Evolutionary conservation across 1,284 basidiomycete species (phyloP).

Genomic region (Naganishia albida): DNA sequence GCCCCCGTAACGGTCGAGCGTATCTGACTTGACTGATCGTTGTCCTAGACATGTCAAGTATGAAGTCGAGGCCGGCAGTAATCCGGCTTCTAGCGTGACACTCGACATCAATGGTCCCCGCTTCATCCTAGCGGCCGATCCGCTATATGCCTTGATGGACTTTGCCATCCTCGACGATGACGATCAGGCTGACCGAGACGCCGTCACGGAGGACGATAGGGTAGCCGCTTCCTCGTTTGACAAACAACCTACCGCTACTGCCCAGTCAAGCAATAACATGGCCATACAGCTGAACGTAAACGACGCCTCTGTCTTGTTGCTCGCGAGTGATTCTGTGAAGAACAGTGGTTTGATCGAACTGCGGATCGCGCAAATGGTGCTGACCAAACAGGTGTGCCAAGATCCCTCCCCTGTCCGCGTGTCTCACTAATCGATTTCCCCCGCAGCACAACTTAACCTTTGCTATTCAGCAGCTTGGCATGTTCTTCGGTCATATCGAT

Average conservation of each 20-base stretch:
- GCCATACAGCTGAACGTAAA: slow-evolving; percentile 59
- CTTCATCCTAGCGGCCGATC: slow-evolving; percentile 91
- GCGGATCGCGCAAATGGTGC: slow-evolving; percentile 77
- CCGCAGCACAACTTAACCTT: slow-evolving; percentile 76
- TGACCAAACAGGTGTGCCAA: slow-evolving; percentile 79
- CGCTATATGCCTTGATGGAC: slow-evolving; percentile 80
- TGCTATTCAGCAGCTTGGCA: slow-evolving; percentile 79
- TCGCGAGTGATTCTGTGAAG: slow-evolving; percentile 78
- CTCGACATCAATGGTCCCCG: slow-evolving; percentile 92
- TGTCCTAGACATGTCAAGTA: slow-evolving; percentile 21
- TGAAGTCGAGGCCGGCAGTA: slow-evolving; percentile 54
- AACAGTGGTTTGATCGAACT: slow-evolving; percentile 87
- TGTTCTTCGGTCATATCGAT: slow-evolving; percentile 93
- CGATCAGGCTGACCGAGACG: slow-evolving; percentile 36
- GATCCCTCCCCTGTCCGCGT: neutral
- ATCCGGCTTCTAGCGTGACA: slow-evolving; percentile 62
- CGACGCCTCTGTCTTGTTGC: slow-evolving; percentile 83
- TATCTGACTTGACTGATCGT: neutral
- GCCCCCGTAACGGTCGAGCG: neutral
- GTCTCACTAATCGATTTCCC: slow-evolving; percentile 19
- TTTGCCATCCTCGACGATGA: slow-evolving; percentile 64
- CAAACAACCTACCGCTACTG: slow-evolving; percentile 10
- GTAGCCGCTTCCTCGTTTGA: slow-evolving; percentile 28
- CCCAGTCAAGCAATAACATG: slow-evolving; percentile 32
- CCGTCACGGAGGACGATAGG: slow-evolving; percentile 40